Evolutionary conservation across 2,329 filamentous ascomycete species (phyloP), one percentile per base, ranked within the genome.

Genomic region (Colletotrichum karsti): DNA sequence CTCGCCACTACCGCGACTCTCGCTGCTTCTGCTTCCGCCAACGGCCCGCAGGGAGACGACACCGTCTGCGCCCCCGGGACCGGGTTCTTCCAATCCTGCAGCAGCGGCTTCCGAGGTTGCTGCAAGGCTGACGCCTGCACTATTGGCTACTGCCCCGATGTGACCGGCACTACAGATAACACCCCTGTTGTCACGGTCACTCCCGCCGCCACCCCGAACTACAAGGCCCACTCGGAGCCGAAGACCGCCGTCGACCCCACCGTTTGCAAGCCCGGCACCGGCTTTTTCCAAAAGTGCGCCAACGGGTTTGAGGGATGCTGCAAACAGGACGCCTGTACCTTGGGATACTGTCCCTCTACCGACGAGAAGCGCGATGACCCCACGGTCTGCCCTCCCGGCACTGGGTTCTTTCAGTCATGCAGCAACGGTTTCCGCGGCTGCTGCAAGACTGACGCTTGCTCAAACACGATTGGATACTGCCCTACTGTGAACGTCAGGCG

Each of bases 71-170:
- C 64, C 8, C 59, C 64, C 6, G 64, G 59, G 1, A 67, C 59
- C 13, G 64, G 64, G 3, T 67, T 62, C 44, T 69, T 62, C 51
- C 67, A 69, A 4, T 60, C 63, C 26, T 69, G 67, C 63, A 39
- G 56, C 18, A 67, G 67, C 30, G 67, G 67, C 51, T 69, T 69
- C 67, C 20, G 44, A 3, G 67, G 67, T 7, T 69, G 67, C 57
- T 69, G 63, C 56, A 67, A 44, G 33, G 24, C 30, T 7, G 66
- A 69, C 12, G 63, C 63, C 12, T 66, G 63, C 56, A 26, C 50
- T 28, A 20, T 44, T 9, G 46, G 56, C 4, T 54, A 54, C 46
- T 65, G 62, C 22, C 39, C 54, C 15, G 24, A 50, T 18, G 46
- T 20, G 13, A 28, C 15, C 22, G 46, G 15, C 46, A 50, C 13